phyloP scores from a whole-genome alignment of 2,329 filamentous ascomycete genomes.

The Neurospora crassa region DNA sequence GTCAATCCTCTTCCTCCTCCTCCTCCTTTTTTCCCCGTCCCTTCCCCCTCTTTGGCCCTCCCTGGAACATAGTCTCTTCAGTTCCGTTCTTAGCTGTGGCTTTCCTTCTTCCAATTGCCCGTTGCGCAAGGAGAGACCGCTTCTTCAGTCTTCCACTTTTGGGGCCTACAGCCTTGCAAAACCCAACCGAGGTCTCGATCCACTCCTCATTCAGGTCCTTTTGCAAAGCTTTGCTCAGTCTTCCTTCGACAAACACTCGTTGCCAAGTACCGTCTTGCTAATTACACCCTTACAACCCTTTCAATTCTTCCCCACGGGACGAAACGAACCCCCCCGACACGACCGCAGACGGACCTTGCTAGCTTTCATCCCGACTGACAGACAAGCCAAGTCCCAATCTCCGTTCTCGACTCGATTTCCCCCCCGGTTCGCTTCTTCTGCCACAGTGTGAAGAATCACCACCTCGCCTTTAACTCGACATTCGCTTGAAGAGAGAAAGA shows the following conservation, averaged over 20 bases:
- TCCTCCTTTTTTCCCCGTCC: conserved; percentile 10
- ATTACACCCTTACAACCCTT: background rate
- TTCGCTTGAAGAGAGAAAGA: background rate
- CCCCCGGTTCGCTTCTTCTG: background rate
- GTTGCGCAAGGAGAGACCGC: conserved; percentile 6
- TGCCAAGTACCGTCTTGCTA: background rate
- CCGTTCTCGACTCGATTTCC: background rate
- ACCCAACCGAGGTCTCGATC: background rate
- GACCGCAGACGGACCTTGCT: background rate
- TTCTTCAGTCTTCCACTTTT: conserved; percentile 9
- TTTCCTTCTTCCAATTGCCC: conserved; percentile 7
- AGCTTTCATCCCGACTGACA: background rate
- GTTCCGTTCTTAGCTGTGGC: background rate
- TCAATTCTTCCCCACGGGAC: background rate
- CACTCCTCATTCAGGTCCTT: background rate
- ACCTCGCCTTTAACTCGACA: background rate
- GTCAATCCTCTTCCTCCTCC: conserved; percentile 13
- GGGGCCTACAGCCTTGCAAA: conserved; percentile 6
- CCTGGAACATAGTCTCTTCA: conserved; percentile 8
- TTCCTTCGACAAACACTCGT: background rate
- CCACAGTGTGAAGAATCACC: background rate
- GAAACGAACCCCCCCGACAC: background rate
- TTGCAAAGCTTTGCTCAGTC: background rate
- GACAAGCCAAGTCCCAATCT: background rate
- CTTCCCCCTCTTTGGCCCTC: conserved; percentile 15